Evolutionary conservation across 305 asterid species (phyloP).

Genomic region (Solanum aculeatissimum): DNA sequence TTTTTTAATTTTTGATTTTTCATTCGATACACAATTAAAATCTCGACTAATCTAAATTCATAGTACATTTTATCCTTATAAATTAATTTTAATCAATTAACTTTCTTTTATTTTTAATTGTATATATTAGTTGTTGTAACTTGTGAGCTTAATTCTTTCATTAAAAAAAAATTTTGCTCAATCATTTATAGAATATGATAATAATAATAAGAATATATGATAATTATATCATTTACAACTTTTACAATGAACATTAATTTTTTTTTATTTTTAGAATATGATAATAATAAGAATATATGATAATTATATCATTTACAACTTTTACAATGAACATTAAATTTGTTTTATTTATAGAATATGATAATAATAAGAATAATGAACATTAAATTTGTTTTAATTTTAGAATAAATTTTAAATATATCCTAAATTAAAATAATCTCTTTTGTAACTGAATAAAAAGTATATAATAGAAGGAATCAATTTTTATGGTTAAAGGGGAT

Average conservation of each 20-base stretch:
- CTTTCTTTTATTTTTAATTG: background rate
- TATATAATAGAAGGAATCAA: background rate
- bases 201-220: too few relatives aligned
- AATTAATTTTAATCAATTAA: background rate
- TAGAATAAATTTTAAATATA: background rate
- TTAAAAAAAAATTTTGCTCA: background rate
- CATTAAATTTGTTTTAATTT: background rate
- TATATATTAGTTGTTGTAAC: background rate
- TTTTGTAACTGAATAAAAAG: background rate
- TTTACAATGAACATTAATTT: too few relatives aligned
- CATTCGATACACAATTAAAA: accelerated
- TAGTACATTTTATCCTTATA: background rate
- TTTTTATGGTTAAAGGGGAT: background rate
- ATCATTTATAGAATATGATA: background rate
- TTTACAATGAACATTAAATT: too few relatives aligned
- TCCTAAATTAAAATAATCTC: background rate
- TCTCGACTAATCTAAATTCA: background rate
- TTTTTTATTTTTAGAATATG: background rate
- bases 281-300: too few relatives aligned
- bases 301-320: too few relatives aligned
- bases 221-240: too few relatives aligned
- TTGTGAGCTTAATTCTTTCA: background rate
- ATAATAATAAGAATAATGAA: too few relatives aligned
- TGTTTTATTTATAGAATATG: too few relatives aligned
- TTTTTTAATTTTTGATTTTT: background rate